Evolutionary conservation across 768 basidiomycete genomes (phyloP).

Genomic region (Pleurotus tuoliensis): DNA sequence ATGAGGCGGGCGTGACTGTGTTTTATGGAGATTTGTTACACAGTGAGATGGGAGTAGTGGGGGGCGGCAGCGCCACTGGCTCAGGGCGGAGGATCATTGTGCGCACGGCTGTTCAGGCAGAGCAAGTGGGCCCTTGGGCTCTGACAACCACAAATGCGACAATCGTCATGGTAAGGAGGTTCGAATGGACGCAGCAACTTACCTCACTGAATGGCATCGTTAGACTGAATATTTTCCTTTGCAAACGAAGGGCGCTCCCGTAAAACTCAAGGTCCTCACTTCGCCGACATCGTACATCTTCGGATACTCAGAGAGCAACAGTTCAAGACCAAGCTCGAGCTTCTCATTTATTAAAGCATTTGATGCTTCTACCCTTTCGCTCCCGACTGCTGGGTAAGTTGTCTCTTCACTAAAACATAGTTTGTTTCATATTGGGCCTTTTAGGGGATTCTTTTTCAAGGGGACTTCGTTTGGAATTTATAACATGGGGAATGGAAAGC

Average conservation of each 20-base stretch:
- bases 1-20: conserved; percentile 33
- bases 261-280: conserved; percentile 26
- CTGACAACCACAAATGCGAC: conserved; percentile 27
- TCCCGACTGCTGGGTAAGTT: conserved; percentile 29
- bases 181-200: too few species aligned
- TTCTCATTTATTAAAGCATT: conserved; percentile 20
- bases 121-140: conserved; percentile 32
- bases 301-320: conserved; percentile 29
- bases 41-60: conserved; percentile 31
- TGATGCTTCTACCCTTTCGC: conserved; percentile 28
- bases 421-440: background rate
- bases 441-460: conserved; percentile 34
- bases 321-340: conserved; percentile 13
- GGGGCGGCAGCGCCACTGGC: conserved; percentile 14
- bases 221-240: conserved; percentile 17
- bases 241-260: conserved; percentile 17
- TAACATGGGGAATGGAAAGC: conserved; percentile 34
- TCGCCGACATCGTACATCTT: conserved; percentile 26
- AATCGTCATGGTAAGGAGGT: conserved; percentile 21
- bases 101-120: conserved; percentile 23
- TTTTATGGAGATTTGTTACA: conserved; percentile 34
- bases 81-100: conserved; percentile 23
- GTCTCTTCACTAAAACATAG: background rate
- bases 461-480: conserved; percentile 34
- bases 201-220: too few species aligned